phyloP scores from a whole-genome alignment of 768 basidiomycete species.

The Boletus eberwhitei region DNA sequence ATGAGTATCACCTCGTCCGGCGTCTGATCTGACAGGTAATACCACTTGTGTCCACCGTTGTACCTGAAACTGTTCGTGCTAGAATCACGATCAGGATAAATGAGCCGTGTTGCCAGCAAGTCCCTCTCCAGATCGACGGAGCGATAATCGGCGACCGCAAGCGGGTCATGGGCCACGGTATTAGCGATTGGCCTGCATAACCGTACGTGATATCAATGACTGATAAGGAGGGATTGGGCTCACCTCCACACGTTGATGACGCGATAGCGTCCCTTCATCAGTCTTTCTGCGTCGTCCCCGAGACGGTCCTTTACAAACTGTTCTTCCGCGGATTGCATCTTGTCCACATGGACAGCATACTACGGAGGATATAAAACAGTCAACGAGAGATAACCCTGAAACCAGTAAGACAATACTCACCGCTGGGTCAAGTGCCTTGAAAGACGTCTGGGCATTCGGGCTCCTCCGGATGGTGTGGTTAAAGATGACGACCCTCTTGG shows the following conservation, averaged over 20 bases:
- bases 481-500: neutral
- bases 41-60: constrained; percentile 36
- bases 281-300: constrained; percentile 38
- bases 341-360: neutral
- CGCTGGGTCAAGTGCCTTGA: neutral
- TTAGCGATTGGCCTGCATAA: neutral
- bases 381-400: neutral
- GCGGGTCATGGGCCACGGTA: neutral
- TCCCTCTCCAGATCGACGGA: neutral
- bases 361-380: neutral
- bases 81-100: constrained; percentile 31
- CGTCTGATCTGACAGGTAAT: constrained; percentile 35
- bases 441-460: neutral
- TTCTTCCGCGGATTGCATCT: neutral
- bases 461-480: constrained; percentile 1
- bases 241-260: constrained; percentile 45
- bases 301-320: constrained; percentile 22
- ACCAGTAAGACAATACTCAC: neutral
- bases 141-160: neutral
- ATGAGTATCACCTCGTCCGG: constrained; percentile 38
- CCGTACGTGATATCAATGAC: neutral
- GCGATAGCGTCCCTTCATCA: constrained; percentile 37
- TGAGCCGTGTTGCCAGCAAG: constrained; percentile 22
- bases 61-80: constrained; percentile 25
- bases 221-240: neutral